Evolutionary conservation across 2,329 filamentous ascomycete genomes (phyloP).

Genomic region (Penicillium sp.): DNA sequence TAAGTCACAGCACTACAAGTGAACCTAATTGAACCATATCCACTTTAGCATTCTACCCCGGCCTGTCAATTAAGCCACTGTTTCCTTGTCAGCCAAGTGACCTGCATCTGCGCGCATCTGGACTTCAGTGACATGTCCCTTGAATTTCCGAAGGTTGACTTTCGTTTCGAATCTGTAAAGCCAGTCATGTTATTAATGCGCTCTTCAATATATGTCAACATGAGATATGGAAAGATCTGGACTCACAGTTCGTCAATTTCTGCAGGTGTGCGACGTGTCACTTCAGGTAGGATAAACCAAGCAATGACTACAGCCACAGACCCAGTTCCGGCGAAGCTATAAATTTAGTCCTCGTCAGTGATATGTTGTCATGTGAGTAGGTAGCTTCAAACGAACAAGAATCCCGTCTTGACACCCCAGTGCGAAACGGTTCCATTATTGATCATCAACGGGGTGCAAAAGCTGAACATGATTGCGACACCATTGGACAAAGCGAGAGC

Average conservation of each 20-base stretch:
- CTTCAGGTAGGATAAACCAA: conserved; percentile 55
- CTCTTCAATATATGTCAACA: not conserved
- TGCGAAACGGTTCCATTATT: conserved; percentile 38
- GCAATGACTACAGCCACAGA: conserved; percentile 34
- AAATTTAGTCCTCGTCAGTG: conserved; percentile 8
- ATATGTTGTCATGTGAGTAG: not conserved
- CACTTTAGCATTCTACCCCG: not conserved
- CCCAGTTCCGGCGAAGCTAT: conserved; percentile 38
- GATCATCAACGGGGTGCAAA: conserved; percentile 49
- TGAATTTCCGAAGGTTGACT: conserved; percentile 38
- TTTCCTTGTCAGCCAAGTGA: conserved; percentile 13
- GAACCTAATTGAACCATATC: too few species aligned
- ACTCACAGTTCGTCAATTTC: conserved; percentile 49
- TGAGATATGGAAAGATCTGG: not conserved
- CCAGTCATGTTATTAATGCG: not conserved
- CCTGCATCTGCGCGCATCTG: conserved; percentile 28
- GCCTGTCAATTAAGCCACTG: not conserved
- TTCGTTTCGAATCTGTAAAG: conserved; percentile 35
- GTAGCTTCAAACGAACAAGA: conserved; percentile 38
- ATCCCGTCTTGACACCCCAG: conserved; percentile 50
- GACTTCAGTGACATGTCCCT: conserved; percentile 38
- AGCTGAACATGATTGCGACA: conserved; percentile 48
- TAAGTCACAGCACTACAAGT: too few species aligned
- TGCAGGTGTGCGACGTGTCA: conserved; percentile 48
- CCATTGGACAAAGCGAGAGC: conserved; percentile 43